Evolutionary conservation across 2,329 filamentous ascomycete genomes (phyloP).

Genomic region (Paecilomyces dactylethromorphus): DNA sequence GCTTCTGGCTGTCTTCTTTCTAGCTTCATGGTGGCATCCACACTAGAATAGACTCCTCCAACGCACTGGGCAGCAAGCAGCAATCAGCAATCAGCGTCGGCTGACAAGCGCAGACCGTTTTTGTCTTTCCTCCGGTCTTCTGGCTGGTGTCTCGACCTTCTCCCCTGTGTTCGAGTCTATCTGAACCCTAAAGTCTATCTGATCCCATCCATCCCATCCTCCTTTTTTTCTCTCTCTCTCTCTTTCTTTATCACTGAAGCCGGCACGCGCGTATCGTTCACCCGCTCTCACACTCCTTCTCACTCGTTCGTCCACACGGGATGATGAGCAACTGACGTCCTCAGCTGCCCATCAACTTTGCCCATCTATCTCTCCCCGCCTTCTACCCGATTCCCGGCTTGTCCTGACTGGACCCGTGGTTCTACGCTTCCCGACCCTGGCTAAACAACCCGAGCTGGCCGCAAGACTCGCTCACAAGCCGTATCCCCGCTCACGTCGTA

Average conservation of each 20-base stretch:
- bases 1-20: background rate
- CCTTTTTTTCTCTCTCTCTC: background rate
- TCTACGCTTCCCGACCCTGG: background rate
- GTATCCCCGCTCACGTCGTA: background rate
- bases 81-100: background rate
- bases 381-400: background rate
- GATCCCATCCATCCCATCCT: conserved; percentile 1
- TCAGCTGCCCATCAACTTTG: background rate
- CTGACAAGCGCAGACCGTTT: background rate
- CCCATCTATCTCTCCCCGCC: background rate
- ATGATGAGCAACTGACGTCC: background rate
- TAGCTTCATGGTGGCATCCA: background rate
- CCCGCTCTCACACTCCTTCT: background rate
- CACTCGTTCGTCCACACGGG: background rate
- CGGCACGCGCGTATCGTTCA: background rate
- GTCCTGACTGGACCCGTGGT: conserved; percentile 1
- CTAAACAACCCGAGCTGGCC: background rate
- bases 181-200: conserved; percentile 1
- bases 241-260: background rate
- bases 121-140: background rate
- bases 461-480: background rate
- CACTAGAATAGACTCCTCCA: conserved; percentile 3
- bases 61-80: background rate
- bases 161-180: conserved; percentile 1
- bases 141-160: background rate